phyloP scores from a whole-genome alignment of 495 filamentous ascomycete genomes.

The Tuber aestivum region DNA sequence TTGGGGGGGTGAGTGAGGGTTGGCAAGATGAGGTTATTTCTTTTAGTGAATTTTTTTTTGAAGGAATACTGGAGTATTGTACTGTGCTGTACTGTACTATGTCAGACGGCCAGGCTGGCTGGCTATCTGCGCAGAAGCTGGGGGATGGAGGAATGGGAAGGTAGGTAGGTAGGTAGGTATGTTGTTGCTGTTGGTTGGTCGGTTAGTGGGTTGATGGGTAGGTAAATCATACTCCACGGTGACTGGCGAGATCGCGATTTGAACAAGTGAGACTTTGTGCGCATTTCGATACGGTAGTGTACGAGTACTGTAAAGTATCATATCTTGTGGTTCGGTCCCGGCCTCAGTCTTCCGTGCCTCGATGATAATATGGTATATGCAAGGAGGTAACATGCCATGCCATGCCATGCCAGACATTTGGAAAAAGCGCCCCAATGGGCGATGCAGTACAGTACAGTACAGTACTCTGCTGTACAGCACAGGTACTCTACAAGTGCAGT shows the following conservation, averaged over 20 bases:
- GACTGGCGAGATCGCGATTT: neutral
- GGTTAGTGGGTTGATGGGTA: neutral
- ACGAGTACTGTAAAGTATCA: neutral
- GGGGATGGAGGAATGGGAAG: neutral
- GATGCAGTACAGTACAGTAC: too few relatives aligned
- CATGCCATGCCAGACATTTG: neutral
- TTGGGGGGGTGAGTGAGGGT: too few relatives aligned
- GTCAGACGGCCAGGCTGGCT: neutral
- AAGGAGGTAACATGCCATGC: neutral
- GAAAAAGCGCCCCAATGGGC: neutral
- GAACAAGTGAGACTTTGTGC: too few relatives aligned
- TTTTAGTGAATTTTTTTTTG: neutral
- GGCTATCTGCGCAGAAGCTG: neutral
- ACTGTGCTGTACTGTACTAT: neutral
- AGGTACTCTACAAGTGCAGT: too few relatives aligned
- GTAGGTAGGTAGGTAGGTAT: neutral
- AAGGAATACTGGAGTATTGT: too few relatives aligned
- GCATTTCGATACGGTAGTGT: too few relatives aligned
- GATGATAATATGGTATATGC: neutral
- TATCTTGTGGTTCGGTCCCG: neutral
- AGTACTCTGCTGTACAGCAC: too few relatives aligned
- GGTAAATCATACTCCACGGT: neutral
- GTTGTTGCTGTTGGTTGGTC: neutral
- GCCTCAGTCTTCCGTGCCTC: neutral
- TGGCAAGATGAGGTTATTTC: neutral